A percentile compares a stretch with the other conserved stretches of the same genome.
Conservation (phyloP, 2,329 filamentous ascomycete genomes). For the Calonectria ilicicola region DNA sequence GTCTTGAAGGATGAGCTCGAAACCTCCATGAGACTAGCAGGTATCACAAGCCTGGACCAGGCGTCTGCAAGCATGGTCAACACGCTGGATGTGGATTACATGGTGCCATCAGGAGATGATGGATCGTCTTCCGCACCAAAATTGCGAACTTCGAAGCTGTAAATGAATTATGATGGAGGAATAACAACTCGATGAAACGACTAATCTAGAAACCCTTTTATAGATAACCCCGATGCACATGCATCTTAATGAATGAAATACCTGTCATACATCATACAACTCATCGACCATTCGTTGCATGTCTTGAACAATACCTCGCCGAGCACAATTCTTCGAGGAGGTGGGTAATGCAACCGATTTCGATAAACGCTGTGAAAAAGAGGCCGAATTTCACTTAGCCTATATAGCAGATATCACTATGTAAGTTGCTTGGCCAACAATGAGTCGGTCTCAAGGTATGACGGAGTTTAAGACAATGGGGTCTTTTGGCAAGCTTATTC, state of each 20-base stretch:
- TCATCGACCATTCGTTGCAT: no score
- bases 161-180: neutral
- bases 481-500: no score
- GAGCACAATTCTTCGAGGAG: no score
- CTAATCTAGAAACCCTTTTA: neutral
- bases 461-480: no score
- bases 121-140: conserved; percentile 13
- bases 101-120: conserved; percentile 39
- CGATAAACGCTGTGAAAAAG: no score
- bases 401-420: no score
- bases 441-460: no score
- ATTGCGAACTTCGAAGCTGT: conserved; percentile 33
- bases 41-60: conserved; percentile 45
- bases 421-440: no score
- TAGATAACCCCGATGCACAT: neutral
- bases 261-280: neutral
- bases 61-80: conserved; percentile 45
- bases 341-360: no score
- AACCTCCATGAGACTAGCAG: conserved; percentile 45
- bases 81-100: conserved; percentile 46
- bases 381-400: no score
- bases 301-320: no score
- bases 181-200: neutral
- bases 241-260: conserved; percentile 14
- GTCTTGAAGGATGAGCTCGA: conserved; percentile 48